Evolutionary conservation across 768 basidiomycete genomes (phyloP), one percentile per base, ranked within the genome.

Genomic region (Dacryopinax spathularia): DNA sequence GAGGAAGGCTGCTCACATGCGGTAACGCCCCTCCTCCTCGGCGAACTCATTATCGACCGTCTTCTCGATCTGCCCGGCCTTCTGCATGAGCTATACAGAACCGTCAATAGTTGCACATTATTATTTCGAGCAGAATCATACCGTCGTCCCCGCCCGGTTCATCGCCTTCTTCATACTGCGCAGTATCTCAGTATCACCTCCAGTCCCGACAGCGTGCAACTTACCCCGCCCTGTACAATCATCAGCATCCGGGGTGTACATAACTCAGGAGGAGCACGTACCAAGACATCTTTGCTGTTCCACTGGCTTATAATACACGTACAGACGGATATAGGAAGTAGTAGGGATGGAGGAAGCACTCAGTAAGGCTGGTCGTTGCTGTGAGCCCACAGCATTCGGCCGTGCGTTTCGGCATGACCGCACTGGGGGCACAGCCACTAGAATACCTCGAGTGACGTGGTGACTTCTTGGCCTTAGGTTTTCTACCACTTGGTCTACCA

Each of bases 61-160:
- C 31, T 93, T 81, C 73, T 98, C 95, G 65, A 98, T 91, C 76
- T 97, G 94, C 63, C 95, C 95, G 1, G 94, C 95, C 84, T 97
- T 97, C 80, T 97, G 94, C 73, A 95, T 81, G 69, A 98, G 81
- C 89, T 92, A 71, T 41, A 60, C 34, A 29, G 33, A 63, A 39
- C 67, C 63, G 36, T 60, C 61, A 66, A 66, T 29, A 29, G 63
- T 62, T 41, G 61, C 34, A 43, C 44, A 64, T 60, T 62, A 65
- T 41, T 20, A 62, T 59, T 60, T 41, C 61, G 60, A 62, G 43
- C 12, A 60, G 62, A 65, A 65, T 68, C 82, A 70, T 73, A 91
- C 86, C 68, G 90, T 93, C 15, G 94, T 97, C 61, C 91, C 91
- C 29, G 90, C 88, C 67, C 94, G 82, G 75, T 89, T 92, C 60